A percentile compares a stretch with the other conserved stretches of the same genome.
Conservation (phyloP, 352 stramenopile genomes). For the Pythium myriotylum region DNA sequence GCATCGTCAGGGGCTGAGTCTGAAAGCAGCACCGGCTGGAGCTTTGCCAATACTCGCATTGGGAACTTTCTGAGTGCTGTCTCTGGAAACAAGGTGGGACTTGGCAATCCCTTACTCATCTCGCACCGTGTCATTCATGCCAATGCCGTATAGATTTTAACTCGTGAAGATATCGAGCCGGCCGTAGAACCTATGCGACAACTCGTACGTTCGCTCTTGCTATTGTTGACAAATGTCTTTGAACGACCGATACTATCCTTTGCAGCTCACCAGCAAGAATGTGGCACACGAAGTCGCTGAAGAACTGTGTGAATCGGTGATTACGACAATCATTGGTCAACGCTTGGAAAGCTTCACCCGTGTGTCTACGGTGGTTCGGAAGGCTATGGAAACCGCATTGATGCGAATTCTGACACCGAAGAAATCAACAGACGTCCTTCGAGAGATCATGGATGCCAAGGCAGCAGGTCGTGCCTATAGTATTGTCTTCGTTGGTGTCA, state of each 20-base stretch:
- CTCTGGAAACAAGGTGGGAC: constrained; percentile 82
- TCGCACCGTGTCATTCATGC: no score
- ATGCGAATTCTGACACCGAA: constrained; percentile 95
- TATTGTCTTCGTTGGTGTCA: constrained; percentile 99
- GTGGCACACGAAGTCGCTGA: constrained; percentile 95
- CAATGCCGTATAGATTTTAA: constrained; percentile 71
- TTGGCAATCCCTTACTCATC: background rate
- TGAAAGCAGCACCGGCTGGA: constrained; percentile 69
- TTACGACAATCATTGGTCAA: constrained; percentile 93
- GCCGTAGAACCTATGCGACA: constrained; percentile 94
- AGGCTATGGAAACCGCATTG: constrained; percentile 94
- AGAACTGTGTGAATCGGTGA: constrained; percentile 95
- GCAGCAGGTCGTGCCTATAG: constrained; percentile 92
- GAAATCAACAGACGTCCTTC: constrained; percentile 95
- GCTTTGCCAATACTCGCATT: constrained; percentile 80
- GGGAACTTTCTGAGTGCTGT: constrained; percentile 83
- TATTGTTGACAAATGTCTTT: background rate
- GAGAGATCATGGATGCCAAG: constrained; percentile 91
- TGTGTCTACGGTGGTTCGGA: constrained; percentile 91
- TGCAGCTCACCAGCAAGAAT: constrained; percentile 96
- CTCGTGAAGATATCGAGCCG: constrained; percentile 91
- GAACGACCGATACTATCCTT: background rate
- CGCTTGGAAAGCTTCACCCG: constrained; percentile 94
- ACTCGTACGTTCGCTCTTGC: constrained; percentile 45
- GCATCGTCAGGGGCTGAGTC: constrained; percentile 71